Base-by-base conservation (phyloP, 2,329 filamentous ascomycete species). In the Mycogone perniciosa region DNA sequence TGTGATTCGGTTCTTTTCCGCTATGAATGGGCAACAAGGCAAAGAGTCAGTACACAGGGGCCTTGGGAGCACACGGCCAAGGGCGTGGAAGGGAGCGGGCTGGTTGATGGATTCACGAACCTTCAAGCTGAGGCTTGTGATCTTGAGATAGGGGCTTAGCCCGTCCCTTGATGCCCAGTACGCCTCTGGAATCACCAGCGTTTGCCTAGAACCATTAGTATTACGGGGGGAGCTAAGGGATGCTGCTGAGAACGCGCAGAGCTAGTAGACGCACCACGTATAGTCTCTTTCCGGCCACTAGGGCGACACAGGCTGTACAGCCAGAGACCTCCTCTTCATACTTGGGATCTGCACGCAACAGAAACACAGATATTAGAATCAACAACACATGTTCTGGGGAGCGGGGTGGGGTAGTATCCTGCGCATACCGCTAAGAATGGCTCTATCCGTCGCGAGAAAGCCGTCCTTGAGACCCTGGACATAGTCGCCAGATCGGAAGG, bases 61-160 rank as follows among this genome's bases (percentile, higher is more conserved):
- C 31, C 27, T 20, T 20, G 20, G 20, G 20, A 20, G 20, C 20
- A 20, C 20, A 20, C 20, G 20, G 20, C 20, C 20, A 20, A 20
- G 2, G 20, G 20, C 20, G 20, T 20, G 20, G 20, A 20, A 20
- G 20, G 20, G 20, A 20, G 20, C 20, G 20, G 20, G 20, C 27
- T 38, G 31, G 34, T 43, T n/a, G 39, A 34, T 7, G 26, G 48
- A 31, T 39, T 34, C 26, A 69, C 76, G 52, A 67, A 95, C 90
- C 89, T 80, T 99, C 93, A 61, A 97, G 96, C 70, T 96, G 91
- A 39, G 93, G 93, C 75, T 99, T 99, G 78, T 99, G 93, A 69
- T 99, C 93, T 67, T 95, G 95, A n/a, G 93, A 99, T 54, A 99
- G 79, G 47, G 93, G 93, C 76, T 97, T 99, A 60, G 93, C 93